Evolutionary conservation across 1,139 yeast genomes (phyloP), one percentile per base, ranked within the genome.

Genomic region (Geotrichum klebahnii): DNA sequence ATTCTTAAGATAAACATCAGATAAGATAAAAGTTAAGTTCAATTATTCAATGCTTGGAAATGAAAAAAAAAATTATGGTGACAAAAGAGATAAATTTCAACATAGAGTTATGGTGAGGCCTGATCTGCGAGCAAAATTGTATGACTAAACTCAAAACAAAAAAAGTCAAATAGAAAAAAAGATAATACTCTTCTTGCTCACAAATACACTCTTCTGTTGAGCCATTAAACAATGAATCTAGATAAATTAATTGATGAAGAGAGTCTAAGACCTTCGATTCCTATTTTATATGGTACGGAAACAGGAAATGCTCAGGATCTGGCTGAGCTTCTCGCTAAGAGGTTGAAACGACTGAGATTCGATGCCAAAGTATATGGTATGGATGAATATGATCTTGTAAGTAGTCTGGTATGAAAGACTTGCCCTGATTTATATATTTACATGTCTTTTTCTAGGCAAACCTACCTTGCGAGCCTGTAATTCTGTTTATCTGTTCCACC

Each of bases 271-370:
- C 51, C 51, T n/a, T n/a, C 46, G 3, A 39, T 51, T 9, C 46
- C 46, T 10, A 77, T 92, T 14, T 70, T 92, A 1, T 90, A 85
- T 65, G 97, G 97, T 0, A 84, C 96, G 1, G 97, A 90, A 63
- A 87, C 97, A 0, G 98, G 97, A 0, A 89, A 87, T 59, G 79
- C 96, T 0, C 88, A 85, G 60, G 97, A 92, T 60, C 83, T 80
- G 61, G 96, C 97, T 0, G 76, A 77, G 50, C 75, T 80, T 40
- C 68, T 90, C 31, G 76, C 80, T 31, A 72, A 77, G 45, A 72
- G 75, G 39, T 74, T 86, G 46, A 78, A 79, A 46, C 76, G 86
- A 56, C 68, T 75, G 37, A 78, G 78, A 57, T 74, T 82, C 55
- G 68, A 72, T 2, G 79, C 84, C 6, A 69, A 37, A 22, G 45